Evolutionary conservation across 1,284 basidiomycete species (phyloP).

Genomic region (Trametes polyzona): DNA sequence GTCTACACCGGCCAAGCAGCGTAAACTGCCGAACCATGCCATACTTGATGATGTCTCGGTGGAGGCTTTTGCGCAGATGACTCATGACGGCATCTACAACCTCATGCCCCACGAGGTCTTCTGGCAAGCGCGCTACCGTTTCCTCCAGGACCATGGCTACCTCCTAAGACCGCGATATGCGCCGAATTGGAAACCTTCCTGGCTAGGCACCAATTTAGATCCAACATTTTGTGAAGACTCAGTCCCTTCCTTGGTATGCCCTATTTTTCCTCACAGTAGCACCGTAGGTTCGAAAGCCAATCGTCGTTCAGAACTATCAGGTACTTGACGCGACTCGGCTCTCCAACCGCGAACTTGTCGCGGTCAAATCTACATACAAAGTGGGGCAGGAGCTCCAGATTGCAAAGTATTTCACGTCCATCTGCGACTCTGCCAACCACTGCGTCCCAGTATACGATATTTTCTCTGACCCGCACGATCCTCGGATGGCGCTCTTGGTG

Average conservation of each 20-base stretch:
- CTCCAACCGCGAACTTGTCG: constrained; percentile 22
- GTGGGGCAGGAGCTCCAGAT: constrained; percentile 17
- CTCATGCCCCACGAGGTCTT: constrained; percentile 1
- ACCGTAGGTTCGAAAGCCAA: not conserved
- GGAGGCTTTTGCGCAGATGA: not conserved
- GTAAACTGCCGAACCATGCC: constrained; percentile 1
- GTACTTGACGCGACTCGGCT: constrained; percentile 30
- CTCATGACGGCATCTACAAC: not conserved
- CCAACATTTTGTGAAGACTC: constrained; percentile 18
- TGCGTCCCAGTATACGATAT: constrained; percentile 25
- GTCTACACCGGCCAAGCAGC: not conserved
- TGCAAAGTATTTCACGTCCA: constrained; percentile 12
- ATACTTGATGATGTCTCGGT: not conserved
- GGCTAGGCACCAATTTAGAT: constrained; percentile 1
- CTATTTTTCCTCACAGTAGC: not conserved
- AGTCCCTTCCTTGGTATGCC: not conserved
- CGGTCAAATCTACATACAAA: constrained; percentile 23
- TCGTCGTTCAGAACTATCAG: not conserved
- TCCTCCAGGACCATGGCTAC: constrained; percentile 3
- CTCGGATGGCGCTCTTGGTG: constrained; percentile 22
- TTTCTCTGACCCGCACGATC: constrained; percentile 22
- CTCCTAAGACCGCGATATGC: constrained; percentile 4
- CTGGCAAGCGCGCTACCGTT: constrained; percentile 7
- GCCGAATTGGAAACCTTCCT: constrained; percentile 15
- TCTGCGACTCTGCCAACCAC: constrained; percentile 16